Percentiles rank a stretch among this genome's conserved stretches.
Conservation (phyloP, 257 asterid genomes). For the Cinchona pubescens region DNA sequence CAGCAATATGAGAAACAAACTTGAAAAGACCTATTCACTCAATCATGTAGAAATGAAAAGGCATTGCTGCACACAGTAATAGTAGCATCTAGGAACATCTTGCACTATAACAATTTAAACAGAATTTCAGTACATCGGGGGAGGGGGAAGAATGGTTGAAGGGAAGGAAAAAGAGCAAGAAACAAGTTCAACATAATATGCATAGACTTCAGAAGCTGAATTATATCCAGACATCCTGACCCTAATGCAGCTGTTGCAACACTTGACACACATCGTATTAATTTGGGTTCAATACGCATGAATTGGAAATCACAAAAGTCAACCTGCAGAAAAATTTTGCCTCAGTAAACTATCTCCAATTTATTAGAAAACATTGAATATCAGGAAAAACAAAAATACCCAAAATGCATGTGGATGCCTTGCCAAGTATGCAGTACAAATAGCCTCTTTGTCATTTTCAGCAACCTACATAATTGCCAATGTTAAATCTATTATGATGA, state of each 20-base stretch:
- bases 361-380: slow-evolving; percentile 8
- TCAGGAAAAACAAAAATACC: slow-evolving; percentile 43
- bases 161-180: slow-evolving; percentile 7
- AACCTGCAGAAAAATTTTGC: slow-evolving; percentile 52
- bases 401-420: slow-evolving; percentile 92
- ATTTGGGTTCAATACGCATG: slow-evolving; percentile 77
- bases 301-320: slow-evolving; percentile 97
- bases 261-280: slow-evolving; percentile 75
- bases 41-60: background rate
- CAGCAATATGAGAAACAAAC: background rate
- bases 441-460: slow-evolving; percentile 47
- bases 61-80: no score
- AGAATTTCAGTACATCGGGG: no score
- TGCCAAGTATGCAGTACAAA: slow-evolving; percentile 73
- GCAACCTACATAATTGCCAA: slow-evolving; percentile 40
- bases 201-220: slow-evolving; percentile 14
- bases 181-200: slow-evolving; percentile 6
- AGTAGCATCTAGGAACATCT: background rate
- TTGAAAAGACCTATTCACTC: background rate
- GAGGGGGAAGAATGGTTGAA: no score
- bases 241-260: slow-evolving; percentile 89
- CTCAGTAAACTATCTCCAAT: slow-evolving; percentile 14
- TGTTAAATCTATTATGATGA: background rate
- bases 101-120: background rate
- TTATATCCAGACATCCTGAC: slow-evolving; percentile 70